Evolutionary conservation across 208 protist genomes (phyloP).

Genomic region (Trypanosoma brucei): DNA sequence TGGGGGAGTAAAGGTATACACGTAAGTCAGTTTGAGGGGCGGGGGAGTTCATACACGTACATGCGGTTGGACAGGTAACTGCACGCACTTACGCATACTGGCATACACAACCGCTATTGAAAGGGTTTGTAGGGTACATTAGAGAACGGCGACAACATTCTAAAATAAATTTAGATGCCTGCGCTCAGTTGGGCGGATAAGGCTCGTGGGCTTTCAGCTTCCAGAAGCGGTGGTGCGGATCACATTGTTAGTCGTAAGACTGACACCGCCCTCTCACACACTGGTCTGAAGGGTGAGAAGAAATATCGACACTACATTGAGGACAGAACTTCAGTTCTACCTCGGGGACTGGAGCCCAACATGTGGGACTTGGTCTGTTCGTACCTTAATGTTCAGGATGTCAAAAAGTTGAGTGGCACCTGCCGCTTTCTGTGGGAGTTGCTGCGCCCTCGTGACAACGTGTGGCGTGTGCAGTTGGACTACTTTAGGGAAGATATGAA

Average conservation of each 20-base stretch:
- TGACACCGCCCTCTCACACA: neutral
- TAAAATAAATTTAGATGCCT: conserved; percentile 5
- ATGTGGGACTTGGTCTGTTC: conserved; percentile 20
- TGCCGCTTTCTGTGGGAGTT: conserved; percentile 42
- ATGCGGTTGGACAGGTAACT: no score
- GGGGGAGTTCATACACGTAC: no score
- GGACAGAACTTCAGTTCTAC: neutral
- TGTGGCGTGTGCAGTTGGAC: conserved; percentile 66
- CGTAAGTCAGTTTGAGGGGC: no score
- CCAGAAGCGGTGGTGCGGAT: neutral
- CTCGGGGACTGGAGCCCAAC: conserved; percentile 11
- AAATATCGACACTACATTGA: neutral
- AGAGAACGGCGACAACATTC: neutral
- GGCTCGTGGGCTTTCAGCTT: neutral
- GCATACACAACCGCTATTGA: no score
- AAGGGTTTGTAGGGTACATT: no score
- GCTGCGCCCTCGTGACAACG: conserved; percentile 42
- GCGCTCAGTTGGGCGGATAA: conserved; percentile 18
- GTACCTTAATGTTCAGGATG: conserved; percentile 20
- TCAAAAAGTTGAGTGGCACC: conserved; percentile 33
- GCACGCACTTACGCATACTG: no score
- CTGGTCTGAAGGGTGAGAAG: neutral
- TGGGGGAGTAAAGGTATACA: no score
- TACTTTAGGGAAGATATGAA: conserved; percentile 55
- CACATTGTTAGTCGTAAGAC: neutral